These are phyloP conservation scores for Vachellia collinsii DNA, from an alignment of 306 rosid species.

Conservation along the genomic window DNA sequence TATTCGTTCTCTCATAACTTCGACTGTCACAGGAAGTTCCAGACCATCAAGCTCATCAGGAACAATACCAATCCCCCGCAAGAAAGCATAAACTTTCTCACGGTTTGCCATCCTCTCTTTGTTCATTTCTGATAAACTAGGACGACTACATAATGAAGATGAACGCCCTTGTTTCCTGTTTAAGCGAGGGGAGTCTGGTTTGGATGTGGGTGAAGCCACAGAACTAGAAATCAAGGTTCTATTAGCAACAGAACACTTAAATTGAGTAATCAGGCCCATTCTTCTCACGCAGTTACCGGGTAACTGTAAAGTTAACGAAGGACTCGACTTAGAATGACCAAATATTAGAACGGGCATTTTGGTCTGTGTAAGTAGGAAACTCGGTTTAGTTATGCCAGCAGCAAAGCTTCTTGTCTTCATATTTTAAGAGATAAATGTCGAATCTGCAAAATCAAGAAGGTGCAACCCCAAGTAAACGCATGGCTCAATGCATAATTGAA, in stretches of 20 bases:
- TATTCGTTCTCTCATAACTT: constrained; percentile 89
- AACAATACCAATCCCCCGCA: constrained; percentile 72
- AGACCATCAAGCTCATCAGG: constrained; percentile 99
- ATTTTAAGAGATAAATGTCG: constrained; percentile 35
- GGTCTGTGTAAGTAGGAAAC: constrained; percentile 50
- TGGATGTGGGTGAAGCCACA: constrained; percentile 41
- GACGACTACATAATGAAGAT: constrained; percentile 69
- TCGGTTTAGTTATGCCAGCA: constrained; percentile 62
- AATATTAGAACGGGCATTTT: constrained; percentile 62
- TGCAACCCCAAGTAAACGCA: neutral
- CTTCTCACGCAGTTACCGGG: constrained; percentile 49
- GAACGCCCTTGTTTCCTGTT: constrained; percentile 52
- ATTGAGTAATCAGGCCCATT: constrained; percentile 52
- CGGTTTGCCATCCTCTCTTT: constrained; percentile 65
- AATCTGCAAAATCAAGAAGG: constrained; percentile 49
- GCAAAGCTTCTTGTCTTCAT: constrained; percentile 60
- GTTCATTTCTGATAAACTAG: constrained; percentile 83
- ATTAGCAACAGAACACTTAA: constrained; percentile 58
- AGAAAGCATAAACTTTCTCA: constrained; percentile 72
- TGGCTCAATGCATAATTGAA: constrained; percentile 15
- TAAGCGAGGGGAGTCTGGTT: constrained; percentile 35
- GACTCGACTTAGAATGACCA: constrained; percentile 49
- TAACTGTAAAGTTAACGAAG: constrained; percentile 48
- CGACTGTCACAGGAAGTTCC: constrained; percentile 94
- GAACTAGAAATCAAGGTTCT: constrained; percentile 49